Evolutionary conservation across 2,329 filamentous ascomycete genomes (phyloP).

Genomic region (Colletotrichum cereale): DNA sequence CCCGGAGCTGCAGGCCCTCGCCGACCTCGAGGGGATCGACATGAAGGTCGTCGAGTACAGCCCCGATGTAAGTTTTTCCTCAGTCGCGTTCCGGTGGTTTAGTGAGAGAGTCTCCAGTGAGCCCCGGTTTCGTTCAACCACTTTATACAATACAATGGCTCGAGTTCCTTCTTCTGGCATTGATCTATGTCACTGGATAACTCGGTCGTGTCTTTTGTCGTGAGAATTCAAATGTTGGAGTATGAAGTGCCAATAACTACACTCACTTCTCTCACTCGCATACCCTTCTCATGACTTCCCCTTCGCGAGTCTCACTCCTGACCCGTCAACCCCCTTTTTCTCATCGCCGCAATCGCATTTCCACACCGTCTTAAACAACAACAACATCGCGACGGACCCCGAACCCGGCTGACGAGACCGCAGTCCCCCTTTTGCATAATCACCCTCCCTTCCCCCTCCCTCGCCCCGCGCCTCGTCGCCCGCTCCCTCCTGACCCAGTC

Average conservation of each 20-base stretch:
- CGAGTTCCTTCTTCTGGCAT: background rate
- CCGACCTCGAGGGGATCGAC: slow-evolving; percentile 73
- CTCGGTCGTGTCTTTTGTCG: background rate
- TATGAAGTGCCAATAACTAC: background rate
- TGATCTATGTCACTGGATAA: no score
- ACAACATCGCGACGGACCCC: background rate
- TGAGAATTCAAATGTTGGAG: background rate
- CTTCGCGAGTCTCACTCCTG: background rate
- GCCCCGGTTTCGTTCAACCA: background rate
- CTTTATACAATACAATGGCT: no score
- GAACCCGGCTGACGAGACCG: background rate
- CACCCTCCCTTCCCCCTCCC: slow-evolving; percentile 72
- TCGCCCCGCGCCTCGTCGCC: slow-evolving; percentile 75
- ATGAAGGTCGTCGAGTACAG: slow-evolving; percentile 82
- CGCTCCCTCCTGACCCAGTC: slow-evolving; percentile 86
- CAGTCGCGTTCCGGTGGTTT: background rate
- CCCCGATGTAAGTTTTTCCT: slow-evolving; percentile 70
- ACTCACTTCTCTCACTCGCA: background rate
- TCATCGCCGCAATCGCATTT: background rate
- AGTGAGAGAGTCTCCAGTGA: background rate
- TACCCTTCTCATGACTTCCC: background rate
- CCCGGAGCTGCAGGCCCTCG: slow-evolving; percentile 86
- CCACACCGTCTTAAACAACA: no score
- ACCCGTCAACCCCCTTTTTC: background rate
- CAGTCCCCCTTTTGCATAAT: slow-evolving; percentile 91